Evolutionary conservation across 495 filamentous ascomycete genomes (phyloP).

Genomic region (Penicillium verhagenii): DNA sequence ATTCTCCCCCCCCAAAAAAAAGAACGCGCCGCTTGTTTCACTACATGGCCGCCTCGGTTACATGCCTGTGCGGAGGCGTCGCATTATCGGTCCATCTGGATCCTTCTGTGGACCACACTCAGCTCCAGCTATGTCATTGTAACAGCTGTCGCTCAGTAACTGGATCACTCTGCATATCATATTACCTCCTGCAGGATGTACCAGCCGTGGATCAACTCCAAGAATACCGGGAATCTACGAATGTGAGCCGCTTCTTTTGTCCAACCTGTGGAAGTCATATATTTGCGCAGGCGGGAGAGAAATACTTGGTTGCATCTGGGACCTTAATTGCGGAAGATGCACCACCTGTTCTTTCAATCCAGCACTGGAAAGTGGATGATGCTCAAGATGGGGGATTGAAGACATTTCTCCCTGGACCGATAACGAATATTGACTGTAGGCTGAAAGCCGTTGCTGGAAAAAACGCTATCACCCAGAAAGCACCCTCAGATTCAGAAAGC

Average conservation of each 20-base stretch:
- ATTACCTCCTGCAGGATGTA: conserved; percentile 40
- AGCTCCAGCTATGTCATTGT: conserved; percentile 63
- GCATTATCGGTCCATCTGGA: conserved; percentile 42
- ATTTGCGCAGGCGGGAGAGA: conserved; percentile 40
- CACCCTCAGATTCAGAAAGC: neutral
- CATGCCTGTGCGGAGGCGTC: conserved; percentile 58
- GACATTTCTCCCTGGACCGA: conserved; percentile 40
- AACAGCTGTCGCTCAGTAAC: conserved; percentile 56
- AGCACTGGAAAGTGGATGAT: conserved; percentile 49
- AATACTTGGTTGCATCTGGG: conserved; percentile 45
- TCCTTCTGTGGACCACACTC: conserved; percentile 22
- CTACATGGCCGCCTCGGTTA: conserved; percentile 29
- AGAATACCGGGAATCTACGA: conserved; percentile 47
- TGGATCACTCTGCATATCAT: conserved; percentile 57
- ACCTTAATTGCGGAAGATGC: conserved; percentile 30
- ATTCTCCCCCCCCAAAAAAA: too few species aligned
- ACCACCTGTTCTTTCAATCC: conserved; percentile 36
- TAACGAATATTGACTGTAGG: conserved; percentile 16
- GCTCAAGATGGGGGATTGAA: conserved; percentile 60
- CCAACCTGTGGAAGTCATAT: conserved; percentile 65
- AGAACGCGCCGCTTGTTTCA: neutral
- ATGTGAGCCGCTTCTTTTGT: conserved; percentile 64
- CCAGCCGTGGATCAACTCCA: conserved; percentile 39
- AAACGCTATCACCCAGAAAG: neutral
- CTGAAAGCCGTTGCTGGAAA: conserved; percentile 3